Conservation (phyloP, 2,329 filamentous ascomycete genomes). For the Dactylonectria macrodidyma region DNA sequence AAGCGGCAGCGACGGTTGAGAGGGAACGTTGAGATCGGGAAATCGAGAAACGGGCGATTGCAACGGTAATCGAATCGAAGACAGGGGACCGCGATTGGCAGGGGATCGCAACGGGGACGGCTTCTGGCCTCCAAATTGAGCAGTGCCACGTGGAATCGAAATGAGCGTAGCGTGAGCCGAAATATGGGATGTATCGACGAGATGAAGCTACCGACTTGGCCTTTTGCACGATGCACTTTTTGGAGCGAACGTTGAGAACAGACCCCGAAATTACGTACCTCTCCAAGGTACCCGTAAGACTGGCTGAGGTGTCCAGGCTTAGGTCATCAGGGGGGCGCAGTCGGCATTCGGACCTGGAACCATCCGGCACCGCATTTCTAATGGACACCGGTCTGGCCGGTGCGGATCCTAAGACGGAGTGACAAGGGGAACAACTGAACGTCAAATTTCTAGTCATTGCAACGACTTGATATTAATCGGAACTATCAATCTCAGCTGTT, state of each 20-base stretch:
- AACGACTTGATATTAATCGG: not conserved
- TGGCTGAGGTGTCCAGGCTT: slow-evolving; percentile 30
- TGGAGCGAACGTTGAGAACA: not conserved
- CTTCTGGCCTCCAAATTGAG: not conserved
- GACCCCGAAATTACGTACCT: slow-evolving; percentile 20
- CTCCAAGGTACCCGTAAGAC: not conserved
- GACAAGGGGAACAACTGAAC: not conserved
- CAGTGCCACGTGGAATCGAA: slow-evolving; percentile 19
- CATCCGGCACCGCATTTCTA: slow-evolving; percentile 9
- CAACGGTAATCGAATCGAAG: slow-evolving; percentile 5
- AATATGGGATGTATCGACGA: slow-evolving; percentile 6
- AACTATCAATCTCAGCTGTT: not conserved
- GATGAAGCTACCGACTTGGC: not conserved
- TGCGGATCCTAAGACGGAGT: not conserved
- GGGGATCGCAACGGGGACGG: not conserved
- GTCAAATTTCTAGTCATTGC: not conserved
- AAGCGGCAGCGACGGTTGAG: not conserved
- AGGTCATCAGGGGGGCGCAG: slow-evolving; percentile 45
- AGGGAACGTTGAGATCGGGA: not conserved
- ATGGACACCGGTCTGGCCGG: slow-evolving; percentile 15
- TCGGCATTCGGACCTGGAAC: slow-evolving; percentile 17
- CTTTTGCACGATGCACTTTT: too few species aligned
- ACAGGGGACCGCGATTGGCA: not conserved
- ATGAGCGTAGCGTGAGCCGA: slow-evolving; percentile 17
- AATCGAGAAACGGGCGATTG: not conserved